Conservation (phyloP, 805 yeast species). For the Babjeviella inositovora region DNA sequence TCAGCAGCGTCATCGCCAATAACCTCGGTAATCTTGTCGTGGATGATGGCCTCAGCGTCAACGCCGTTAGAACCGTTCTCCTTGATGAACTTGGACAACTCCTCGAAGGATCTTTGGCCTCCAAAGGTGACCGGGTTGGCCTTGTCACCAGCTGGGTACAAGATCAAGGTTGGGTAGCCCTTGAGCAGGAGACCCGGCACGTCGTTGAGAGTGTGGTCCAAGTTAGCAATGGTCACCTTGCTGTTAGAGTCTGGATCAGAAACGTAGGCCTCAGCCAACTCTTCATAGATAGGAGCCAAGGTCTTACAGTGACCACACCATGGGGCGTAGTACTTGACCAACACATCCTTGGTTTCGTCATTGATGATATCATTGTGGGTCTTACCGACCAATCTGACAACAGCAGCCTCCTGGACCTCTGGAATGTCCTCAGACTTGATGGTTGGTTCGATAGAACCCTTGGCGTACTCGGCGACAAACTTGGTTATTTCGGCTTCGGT, state of each 20-base stretch:
- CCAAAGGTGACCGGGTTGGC: conserved; percentile 47
- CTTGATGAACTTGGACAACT: conserved; percentile 54
- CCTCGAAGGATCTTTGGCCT: conserved; percentile 62
- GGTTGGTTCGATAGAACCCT: conserved; percentile 53
- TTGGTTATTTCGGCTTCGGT: conserved; percentile 35
- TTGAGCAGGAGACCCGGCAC: conserved; percentile 56
- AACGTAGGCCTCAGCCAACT: conserved; percentile 57
- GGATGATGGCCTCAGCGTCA: conserved; percentile 29
- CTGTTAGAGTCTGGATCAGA: conserved; percentile 27
- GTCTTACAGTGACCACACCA: conserved; percentile 97
- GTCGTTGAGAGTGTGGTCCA: conserved; percentile 86
- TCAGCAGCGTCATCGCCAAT: conserved; percentile 3
- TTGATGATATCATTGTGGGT: conserved; percentile 58
- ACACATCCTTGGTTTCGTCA: conserved; percentile 45
- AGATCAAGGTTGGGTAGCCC: conserved; percentile 86
- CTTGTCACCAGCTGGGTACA: conserved; percentile 80
- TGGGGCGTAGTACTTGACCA: conserved; percentile 90
- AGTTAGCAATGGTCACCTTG: conserved; percentile 63
- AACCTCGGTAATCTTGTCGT: conserved; percentile 4
- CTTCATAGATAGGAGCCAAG: conserved; percentile 79
- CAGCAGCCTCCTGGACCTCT: conserved; percentile 58
- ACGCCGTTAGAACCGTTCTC: conserved; percentile 47
- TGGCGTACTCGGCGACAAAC: conserved; percentile 47
- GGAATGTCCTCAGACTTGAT: conserved; percentile 83
- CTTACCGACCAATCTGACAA: conserved; percentile 66